Base-by-base conservation (phyloP, 176 grass and related monocot genomes). In the Phragmites australis region DNA sequence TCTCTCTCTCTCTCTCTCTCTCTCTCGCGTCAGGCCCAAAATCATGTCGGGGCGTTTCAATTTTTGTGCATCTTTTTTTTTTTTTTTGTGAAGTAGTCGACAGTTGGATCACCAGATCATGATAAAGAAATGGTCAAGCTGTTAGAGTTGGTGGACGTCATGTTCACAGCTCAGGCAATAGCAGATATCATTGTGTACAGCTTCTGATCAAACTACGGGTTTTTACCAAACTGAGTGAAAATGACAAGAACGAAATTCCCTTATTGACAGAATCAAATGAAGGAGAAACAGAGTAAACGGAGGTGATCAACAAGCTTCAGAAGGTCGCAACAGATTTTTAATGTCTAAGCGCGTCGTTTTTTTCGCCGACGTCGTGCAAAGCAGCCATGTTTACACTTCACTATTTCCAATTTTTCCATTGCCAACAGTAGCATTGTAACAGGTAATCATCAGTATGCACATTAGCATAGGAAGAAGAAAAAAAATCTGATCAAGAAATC, bases 91-190 rank as follows among this genome's bases (percentile, higher is more conserved):
- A 17, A 27, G 87, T 40, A 46, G 77, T 70, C 72, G 27, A 9
- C 70, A 21, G 32, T 22, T 81, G 9, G 26, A 52, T 55, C 53
- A 74, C 34, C 61, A 46, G 4, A 53, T n/a, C 62, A 25, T 27
- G 34, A 17, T 60, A 45, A 23, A 22, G 87, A 89, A 72, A 43
- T 32, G 55, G 87, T 85, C 83, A 89, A 66, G 37, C 25, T 10
- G 56, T 50, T 58, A 1, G 39, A 71, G 82, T 71, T 77, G 77
- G 74, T 81, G 63, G 70, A 29, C 32, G 55, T 56, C 87, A 64
- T 39, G 55, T 82, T 89, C 65, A 76, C 68, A 27, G 37, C 49
- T 72, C 77, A 18, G 80, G 64, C 27, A 62, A 12, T 16, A 62
- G 2, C 68, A 8, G 19, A n/a, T 12, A n/a, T 11, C 78, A 49